phyloP scores from a whole-genome alignment of 2,329 filamentous ascomycete genomes.

The Epicoccum nigrum region DNA sequence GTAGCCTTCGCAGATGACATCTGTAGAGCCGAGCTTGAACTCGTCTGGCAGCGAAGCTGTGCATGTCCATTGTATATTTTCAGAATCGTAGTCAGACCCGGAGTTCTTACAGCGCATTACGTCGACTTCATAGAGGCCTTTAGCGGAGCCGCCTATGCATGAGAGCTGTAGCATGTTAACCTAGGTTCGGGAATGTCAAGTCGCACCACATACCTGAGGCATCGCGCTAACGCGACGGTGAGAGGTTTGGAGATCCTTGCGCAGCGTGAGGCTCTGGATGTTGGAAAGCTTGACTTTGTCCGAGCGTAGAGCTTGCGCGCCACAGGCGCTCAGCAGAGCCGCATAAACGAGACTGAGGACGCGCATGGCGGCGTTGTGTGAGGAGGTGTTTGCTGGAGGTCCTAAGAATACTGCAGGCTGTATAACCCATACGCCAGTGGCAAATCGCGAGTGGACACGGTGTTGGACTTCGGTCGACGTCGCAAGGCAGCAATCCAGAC shows the following conservation, averaged over 20 bases:
- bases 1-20: constrained; percentile 94
- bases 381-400: not conserved
- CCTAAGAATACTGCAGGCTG: not conserved
- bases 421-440: constrained; percentile 23
- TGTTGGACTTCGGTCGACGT: constrained; percentile 20
- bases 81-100: constrained; percentile 77
- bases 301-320: constrained; percentile 42
- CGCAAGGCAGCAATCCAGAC: constrained; percentile 23
- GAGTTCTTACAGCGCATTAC: constrained; percentile 89
- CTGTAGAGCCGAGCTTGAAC: constrained; percentile 80
- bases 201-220: constrained; percentile 57
- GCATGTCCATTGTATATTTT: constrained; percentile 93
- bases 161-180: constrained; percentile 59
- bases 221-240: constrained; percentile 77
- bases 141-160: constrained; percentile 70
- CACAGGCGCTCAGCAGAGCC: constrained; percentile 40
- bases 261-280: constrained; percentile 80
- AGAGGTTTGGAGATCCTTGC: constrained; percentile 69
- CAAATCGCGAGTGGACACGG: constrained; percentile 35
- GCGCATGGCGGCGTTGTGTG: constrained; percentile 34
- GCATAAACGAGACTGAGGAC: constrained; percentile 37
- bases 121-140: constrained; percentile 73
- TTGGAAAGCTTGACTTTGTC: constrained; percentile 66
- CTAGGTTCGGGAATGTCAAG: not conserved
- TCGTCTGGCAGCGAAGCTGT: constrained; percentile 66